Base-by-base conservation (phyloP, 2,329 filamentous ascomycete genomes). In the Monosporascus sp. region DNA sequence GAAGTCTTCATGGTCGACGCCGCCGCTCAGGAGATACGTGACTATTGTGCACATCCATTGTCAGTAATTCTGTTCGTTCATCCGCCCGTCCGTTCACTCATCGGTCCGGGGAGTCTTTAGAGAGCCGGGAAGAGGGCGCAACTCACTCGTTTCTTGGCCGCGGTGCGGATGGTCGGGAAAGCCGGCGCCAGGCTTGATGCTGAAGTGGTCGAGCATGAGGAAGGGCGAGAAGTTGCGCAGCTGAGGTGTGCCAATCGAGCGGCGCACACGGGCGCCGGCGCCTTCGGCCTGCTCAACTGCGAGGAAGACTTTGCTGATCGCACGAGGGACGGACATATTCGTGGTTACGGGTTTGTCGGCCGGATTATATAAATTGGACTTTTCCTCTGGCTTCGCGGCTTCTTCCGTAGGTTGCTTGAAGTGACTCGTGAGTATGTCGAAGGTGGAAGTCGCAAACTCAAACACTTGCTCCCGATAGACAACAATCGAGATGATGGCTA, bases 181-280 rank as follows among this genome's bases (percentile, higher is more conserved):
- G 0, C 92, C 92, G 9, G 91, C 88, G 54, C 89, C 90, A 2
- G 86, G 84, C 50, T 83, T 81, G 62, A 94, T 83, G 51, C 79
- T 82, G 75, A 97, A 97, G 74, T 97, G 89, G 68, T 97, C 93
- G 47, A 97, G 88, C 91, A 97, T 96, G 45, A 97, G 79, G 73
- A 97, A 97, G 0, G 93, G 94, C 15, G 86, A 89, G 70, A 97
- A 87, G 76, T 96, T 90, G 65, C 86, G 84, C 22, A 97, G 79
- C 60, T 88, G 80, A 5, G 88, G 80, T 1, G 90, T 96, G 61
- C 93, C 93, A 60, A 97, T 89, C 42, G 89, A 92, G 54, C 93
- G 85, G 57, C 93, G 84, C 15, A 97, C 93, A 57, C 85, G 81
- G 5, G 93, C 93, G 52, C 94, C 93, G 0, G 86, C 90, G 44